Evolutionary conservation across 2,329 filamentous ascomycete species (phyloP).

Genomic region (Fonsecaea nubica): DNA sequence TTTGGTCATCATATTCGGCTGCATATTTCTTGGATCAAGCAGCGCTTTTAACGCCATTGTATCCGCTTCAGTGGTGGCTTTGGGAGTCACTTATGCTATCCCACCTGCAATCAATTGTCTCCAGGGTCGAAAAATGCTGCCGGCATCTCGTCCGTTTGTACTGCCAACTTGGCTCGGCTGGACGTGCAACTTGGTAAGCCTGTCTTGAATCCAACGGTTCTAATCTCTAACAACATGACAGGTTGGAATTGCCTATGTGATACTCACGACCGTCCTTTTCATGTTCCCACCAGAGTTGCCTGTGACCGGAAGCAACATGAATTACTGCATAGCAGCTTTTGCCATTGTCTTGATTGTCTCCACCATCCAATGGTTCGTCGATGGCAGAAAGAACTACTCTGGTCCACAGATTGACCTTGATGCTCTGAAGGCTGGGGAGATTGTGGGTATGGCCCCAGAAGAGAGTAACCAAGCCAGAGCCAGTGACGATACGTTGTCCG

Average conservation of each 20-base stretch:
- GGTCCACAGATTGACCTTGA: constrained; percentile 58
- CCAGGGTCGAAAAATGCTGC: constrained; percentile 69
- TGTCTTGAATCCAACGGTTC: not conserved
- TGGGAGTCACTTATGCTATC: constrained; percentile 76
- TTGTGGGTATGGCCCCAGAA: constrained; percentile 32
- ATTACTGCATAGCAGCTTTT: constrained; percentile 60
- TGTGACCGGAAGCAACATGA: constrained; percentile 73
- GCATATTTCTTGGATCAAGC: constrained; percentile 71
- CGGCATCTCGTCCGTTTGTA: constrained; percentile 63
- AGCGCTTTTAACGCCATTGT: constrained; percentile 75
- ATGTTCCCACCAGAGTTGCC: constrained; percentile 73
- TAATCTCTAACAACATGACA: constrained; percentile 31
- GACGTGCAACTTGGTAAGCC: constrained; percentile 62
- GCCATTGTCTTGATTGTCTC: constrained; percentile 65
- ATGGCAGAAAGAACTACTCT: constrained; percentile 66
- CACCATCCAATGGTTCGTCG: constrained; percentile 64
- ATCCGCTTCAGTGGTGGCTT: constrained; percentile 72
- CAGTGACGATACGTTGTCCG: constrained; percentile 25
- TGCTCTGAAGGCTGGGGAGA: constrained; percentile 41
- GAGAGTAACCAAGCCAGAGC: constrained; percentile 20
- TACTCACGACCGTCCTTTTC: constrained; percentile 76
- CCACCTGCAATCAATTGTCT: constrained; percentile 73
- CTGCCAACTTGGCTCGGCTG: constrained; percentile 64
- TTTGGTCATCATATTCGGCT: constrained; percentile 71
- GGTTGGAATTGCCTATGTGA: constrained; percentile 68